Base-by-base conservation (phyloP, 176 grass and related monocot species). In the Elaeis guineensis region DNA sequence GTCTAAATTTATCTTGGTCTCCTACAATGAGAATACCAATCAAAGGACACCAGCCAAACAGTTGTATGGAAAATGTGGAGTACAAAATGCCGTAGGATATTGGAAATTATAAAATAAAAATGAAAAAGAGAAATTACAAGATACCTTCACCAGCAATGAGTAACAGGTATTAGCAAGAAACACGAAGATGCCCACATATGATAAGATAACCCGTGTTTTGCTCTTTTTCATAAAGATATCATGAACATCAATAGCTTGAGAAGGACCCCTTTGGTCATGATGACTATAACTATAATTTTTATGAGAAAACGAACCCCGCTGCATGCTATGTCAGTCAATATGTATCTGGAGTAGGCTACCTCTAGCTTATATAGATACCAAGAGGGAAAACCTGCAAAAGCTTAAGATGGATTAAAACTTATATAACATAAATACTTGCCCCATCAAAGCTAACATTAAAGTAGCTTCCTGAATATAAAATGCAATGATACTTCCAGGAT, bases 211-310 rank as follows among this genome's bases (percentile, higher is more conserved):
- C 39, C 69, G 65, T 6, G 69, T 19, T 58, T 19, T 28, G 59
- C 72, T 78, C 75, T 44, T 85, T 58, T 82, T 85, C 3, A 78
- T 44, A 18, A 67, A 64, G 16, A 97, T 57, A 21, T 80, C 72
- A 70, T 97, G 83, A 56, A 90, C 72, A 39, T 96, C 80, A 54
- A 67, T 72, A 68, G 59, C 19, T 52, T 48, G 54, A 49, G 23
- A 44, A 12, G 11, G 29, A 6, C 51, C 71, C 65, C 70, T 75
- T 63, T 55, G 29, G 0, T 52, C 19, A 6, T 2, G 58, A 62
- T 75, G 78, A 26, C 16, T 32, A 57, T 89, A 89, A 50, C 49
- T 69, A 75, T 89, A 82, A 2, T 44, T 44, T 44, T 44, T 44
- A 44, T 44, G 9, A 12, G 9, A 44, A 44, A 44, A 12, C 11